Base-by-base conservation (phyloP, 306 rosid genomes). In the Malus asiatica region DNA sequence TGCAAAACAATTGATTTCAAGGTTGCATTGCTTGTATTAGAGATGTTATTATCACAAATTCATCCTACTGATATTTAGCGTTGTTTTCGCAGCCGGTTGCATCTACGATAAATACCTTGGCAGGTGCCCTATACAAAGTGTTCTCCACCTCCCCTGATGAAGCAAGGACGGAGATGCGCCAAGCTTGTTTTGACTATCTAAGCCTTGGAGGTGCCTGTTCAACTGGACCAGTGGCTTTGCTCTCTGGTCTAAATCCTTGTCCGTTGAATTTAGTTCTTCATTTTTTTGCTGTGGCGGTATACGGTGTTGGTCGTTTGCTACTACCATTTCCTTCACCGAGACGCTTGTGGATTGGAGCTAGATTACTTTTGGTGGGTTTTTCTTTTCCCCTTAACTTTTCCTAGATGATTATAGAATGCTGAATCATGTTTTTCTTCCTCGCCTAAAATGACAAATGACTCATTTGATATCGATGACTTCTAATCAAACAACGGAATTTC, bases 271-370 rank as follows among this genome's bases (percentile, higher is more conserved):
- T 91, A 73, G 85, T 91, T 76, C 85, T 86, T 40, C 97, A 91
- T 69, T 89, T 91, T 85, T 89, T 86, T 77, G 85, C 92, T 5
- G 90, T 89, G 42, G 92, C 89, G 15, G 45, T 89, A 30, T 91
- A 89, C 22, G 94, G 94, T 16, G 87, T 88, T 77, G 88, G 88
- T 4, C 87, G 91, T 73, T 76, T 91, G 70, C 77, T 91, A 29
- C 74, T 89, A 33, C 92, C 97, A 58, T 87, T 86, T 78, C 97
- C 92, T 71, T 89, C 93, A 6, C 86, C 68, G 3, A 72, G 79
- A 75, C 87, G 91, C 38, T 23, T 88, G 8, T 80, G 91, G 91
- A 75, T 83, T 63, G 91, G 90, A 67, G 90, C 79, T 27, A 79
- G 91, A 83, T 45, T 91, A 75, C 72, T 91, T 77, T 81, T 27